Conservation (phyloP, 2,329 filamentous ascomycete species). For the Cryphonectria japonica region DNA sequence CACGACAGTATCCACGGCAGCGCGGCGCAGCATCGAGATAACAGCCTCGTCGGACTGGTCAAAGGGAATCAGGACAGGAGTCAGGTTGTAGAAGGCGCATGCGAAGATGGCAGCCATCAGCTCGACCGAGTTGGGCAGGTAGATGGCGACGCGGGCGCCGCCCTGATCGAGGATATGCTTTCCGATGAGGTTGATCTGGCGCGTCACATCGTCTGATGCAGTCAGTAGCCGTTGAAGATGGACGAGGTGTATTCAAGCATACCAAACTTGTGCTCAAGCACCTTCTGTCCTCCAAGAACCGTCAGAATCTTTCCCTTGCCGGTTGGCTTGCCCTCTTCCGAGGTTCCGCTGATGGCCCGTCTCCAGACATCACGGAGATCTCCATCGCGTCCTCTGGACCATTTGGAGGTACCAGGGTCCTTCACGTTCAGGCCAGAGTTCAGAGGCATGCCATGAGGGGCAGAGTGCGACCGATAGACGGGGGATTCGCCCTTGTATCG, state of each 20-base stretch:
- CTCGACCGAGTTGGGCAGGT: constrained; percentile 92
- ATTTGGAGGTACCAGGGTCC: constrained; percentile 77
- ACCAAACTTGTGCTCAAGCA: constrained; percentile 73
- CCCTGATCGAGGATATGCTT: constrained; percentile 72
- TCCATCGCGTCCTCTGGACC: constrained; percentile 81
- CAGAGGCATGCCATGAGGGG: constrained; percentile 82
- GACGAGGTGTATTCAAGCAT: constrained; percentile 31
- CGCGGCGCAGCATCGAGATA: constrained; percentile 71
- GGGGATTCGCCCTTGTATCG: constrained; percentile 85
- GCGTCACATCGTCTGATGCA: constrained; percentile 68
- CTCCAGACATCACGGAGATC: constrained; percentile 93
- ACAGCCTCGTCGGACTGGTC: constrained; percentile 72
- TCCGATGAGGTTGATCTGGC: constrained; percentile 87
- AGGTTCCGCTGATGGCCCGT: constrained; percentile 66
- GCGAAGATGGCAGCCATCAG: constrained; percentile 82
- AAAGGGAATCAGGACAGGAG: constrained; percentile 83
- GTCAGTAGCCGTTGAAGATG: constrained; percentile 19
- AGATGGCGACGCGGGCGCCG: constrained; percentile 80
- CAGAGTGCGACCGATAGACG: constrained; percentile 80
- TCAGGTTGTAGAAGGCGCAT: constrained; percentile 86
- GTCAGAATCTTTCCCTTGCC: constrained; percentile 76
- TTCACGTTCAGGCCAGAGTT: constrained; percentile 81
- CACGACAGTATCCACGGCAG: constrained; percentile 79
- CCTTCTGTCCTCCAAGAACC: constrained; percentile 74
- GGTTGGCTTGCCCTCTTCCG: constrained; percentile 64